Percentiles rank a stretch among this genome's conserved stretches.
phyloP scores from a whole-genome alignment of 805 yeast species.

The Metschnikowia santaceciliae region DNA sequence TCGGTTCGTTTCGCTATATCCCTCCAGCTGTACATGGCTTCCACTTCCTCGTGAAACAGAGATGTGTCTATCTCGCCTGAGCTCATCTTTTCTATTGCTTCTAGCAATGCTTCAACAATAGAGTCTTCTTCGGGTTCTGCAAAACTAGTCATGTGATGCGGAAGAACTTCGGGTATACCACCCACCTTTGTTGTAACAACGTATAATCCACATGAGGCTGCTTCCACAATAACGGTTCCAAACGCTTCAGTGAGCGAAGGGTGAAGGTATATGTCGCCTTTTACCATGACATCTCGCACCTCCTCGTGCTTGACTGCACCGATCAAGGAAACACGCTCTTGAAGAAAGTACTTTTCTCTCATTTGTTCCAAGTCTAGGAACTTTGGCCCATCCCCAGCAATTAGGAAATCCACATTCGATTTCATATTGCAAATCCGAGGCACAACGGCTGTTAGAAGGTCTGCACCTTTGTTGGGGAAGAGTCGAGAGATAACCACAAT shows the following conservation, averaged over 20 bases:
- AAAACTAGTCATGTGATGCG: conserved; percentile 87
- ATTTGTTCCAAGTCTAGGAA: conserved; percentile 91
- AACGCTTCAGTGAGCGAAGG: conserved; percentile 96
- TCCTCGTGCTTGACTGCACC: conserved; percentile 91
- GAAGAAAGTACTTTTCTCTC: conserved; percentile 81
- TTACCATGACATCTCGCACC: conserved; percentile 87
- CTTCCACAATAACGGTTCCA: conserved; percentile 96
- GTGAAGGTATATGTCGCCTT: conserved; percentile 90
- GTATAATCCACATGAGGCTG: conserved; percentile 90
- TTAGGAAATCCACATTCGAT: conserved; percentile 66
- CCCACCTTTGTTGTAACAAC: conserved; percentile 97
- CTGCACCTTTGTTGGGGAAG: conserved; percentile 96
- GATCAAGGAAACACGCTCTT: conserved; percentile 78
- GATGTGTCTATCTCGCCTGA: conserved; percentile 63
- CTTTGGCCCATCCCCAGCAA: conserved; percentile 98
- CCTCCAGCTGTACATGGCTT: conserved; percentile 85
- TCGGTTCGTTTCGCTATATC: conserved; percentile 87
- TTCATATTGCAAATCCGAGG: conserved; percentile 72
- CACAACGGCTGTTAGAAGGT: conserved; percentile 73
- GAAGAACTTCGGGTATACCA: conserved; percentile 95
- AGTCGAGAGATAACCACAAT: conserved; percentile 88
- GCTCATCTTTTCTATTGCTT: conserved; percentile 63
- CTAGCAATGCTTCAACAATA: conserved; percentile 62
- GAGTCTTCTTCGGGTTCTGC: conserved; percentile 87
- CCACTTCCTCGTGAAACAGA: conserved; percentile 71